phyloP scores from a whole-genome alignment of 2,329 filamentous ascomycete species.

The Niveomyces coronatus region DNA sequence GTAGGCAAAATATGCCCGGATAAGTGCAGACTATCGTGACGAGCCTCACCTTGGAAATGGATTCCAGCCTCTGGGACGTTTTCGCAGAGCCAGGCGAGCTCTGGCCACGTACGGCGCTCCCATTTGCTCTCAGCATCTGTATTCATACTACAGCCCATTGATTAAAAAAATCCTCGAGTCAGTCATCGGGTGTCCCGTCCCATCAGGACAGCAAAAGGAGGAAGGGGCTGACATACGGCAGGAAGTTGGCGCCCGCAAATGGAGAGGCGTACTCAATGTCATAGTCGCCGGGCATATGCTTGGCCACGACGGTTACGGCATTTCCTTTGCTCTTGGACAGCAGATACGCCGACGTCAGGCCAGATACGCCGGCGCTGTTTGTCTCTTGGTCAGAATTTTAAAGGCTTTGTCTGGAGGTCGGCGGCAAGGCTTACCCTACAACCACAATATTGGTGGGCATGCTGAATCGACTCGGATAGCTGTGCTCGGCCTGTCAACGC shows the following conservation, averaged over 20 bases:
- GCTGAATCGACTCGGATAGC: not conserved
- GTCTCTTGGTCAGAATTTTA: too few relatives aligned
- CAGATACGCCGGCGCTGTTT: constrained; percentile 39
- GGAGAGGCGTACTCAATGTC: constrained; percentile 84
- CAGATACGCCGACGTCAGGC: constrained; percentile 40
- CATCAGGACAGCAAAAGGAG: not conserved
- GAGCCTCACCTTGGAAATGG: constrained; percentile 63
- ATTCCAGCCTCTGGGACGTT: constrained; percentile 69
- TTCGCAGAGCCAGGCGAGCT: constrained; percentile 47
- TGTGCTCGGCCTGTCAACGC: too few relatives aligned
- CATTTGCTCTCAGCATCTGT: constrained; percentile 35
- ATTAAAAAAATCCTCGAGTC: not conserved
- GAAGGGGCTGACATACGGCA: constrained; percentile 45
- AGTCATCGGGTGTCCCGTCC: not conserved
- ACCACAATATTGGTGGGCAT: not conserved
- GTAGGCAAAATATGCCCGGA: too few relatives aligned
- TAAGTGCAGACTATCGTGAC: not conserved
- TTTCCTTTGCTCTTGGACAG: constrained; percentile 35
- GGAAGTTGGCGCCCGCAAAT: constrained; percentile 75
- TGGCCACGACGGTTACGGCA: constrained; percentile 61
- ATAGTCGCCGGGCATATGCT: constrained; percentile 90
- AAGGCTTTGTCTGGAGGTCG: too few relatives aligned
- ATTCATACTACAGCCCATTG: constrained; percentile 30
- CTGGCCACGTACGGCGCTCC: constrained; percentile 56
- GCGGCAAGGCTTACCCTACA: not conserved